phyloP scores from a whole-genome alignment of 2,329 filamentous ascomycete genomes.

The Aspergillus viridinutans region DNA sequence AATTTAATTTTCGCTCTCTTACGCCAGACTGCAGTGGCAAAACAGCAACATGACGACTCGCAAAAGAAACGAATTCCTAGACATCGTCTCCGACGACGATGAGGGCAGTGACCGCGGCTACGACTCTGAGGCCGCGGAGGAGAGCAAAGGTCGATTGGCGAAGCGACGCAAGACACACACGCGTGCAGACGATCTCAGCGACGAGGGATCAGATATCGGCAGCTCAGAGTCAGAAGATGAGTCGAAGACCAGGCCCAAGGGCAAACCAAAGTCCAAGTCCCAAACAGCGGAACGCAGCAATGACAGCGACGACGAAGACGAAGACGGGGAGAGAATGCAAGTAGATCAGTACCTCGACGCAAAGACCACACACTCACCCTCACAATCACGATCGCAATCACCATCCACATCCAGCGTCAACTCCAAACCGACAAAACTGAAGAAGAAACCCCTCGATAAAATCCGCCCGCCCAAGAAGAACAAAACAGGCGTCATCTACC shows the following conservation, averaged over 20 bases:
- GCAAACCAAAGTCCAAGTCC: slow-evolving; percentile 13
- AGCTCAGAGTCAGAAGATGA: slow-evolving; percentile 13
- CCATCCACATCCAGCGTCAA: neutral
- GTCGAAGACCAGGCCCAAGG: slow-evolving; percentile 7
- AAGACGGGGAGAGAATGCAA: slow-evolving; percentile 1
- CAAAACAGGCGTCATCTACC: slow-evolving; percentile 43
- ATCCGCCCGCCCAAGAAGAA: slow-evolving; percentile 23
- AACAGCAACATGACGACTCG: slow-evolving; percentile 31
- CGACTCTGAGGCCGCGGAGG: slow-evolving; percentile 42
- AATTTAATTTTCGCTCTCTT: no score
- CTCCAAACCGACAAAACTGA: neutral
- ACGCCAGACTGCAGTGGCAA: neutral
- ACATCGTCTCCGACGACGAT: slow-evolving; percentile 34
- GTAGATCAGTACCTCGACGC: slow-evolving; percentile 12
- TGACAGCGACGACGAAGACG: slow-evolving; percentile 7
- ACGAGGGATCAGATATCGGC: slow-evolving; percentile 28
- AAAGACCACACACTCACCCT: slow-evolving; percentile 1
- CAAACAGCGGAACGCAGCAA: slow-evolving; percentile 6
- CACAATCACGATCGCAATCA: neutral
- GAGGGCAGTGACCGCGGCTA: slow-evolving; percentile 41
- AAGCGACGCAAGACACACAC: slow-evolving; percentile 29
- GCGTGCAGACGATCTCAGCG: slow-evolving; percentile 33
- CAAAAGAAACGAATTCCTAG: slow-evolving; percentile 38
- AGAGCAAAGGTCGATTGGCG: slow-evolving; percentile 35
- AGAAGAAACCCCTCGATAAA: slow-evolving; percentile 13